A percentile compares a stretch with the other conserved stretches of the same genome.
phyloP scores from a whole-genome alignment of 495 filamentous ascomycete species.

The Trichocladium uniseriatum region DNA sequence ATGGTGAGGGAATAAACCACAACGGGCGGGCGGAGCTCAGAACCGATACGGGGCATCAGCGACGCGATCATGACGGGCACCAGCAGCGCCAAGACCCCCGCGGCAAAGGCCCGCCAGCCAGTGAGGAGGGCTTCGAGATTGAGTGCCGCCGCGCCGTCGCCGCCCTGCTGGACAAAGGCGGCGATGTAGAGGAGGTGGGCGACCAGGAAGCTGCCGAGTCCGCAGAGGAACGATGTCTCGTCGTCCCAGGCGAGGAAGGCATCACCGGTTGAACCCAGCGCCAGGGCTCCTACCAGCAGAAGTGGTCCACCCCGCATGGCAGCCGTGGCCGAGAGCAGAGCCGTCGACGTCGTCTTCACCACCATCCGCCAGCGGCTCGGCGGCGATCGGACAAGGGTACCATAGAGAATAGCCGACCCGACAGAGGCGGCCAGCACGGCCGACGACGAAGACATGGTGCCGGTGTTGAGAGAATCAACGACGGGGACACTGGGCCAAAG shows the following conservation, averaged over 20 bases:
- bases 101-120: conserved; percentile 1
- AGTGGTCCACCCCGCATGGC: conserved; percentile 2
- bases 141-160: neutral
- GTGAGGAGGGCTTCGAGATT: neutral
- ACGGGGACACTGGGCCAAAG: neutral
- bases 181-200: conserved; percentile 21
- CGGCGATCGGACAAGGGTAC: conserved; percentile 9
- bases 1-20: conserved; percentile 43
- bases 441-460: conserved; percentile 3
- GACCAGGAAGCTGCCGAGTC: conserved; percentile 19
- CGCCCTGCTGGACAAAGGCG: conserved; percentile 7
- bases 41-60: conserved; percentile 16
- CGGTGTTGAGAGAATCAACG: neutral
- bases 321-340: conserved; percentile 13
- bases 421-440: conserved; percentile 16
- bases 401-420: conserved; percentile 12
- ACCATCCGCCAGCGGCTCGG: conserved; percentile 12
- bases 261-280: conserved; percentile 18
- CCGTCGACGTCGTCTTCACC: conserved; percentile 21
- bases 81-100: neutral
- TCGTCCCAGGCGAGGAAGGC: conserved; percentile 21
- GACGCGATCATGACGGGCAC: conserved; percentile 9
- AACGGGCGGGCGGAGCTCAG: conserved; percentile 41
- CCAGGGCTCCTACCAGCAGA: conserved; percentile 13
- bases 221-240: conserved; percentile 17